A percentile compares a stretch with the other conserved stretches of the same genome.
Conservation (phyloP, 2,329 filamentous ascomycete species). For the Paecilomyces niveus region DNA sequence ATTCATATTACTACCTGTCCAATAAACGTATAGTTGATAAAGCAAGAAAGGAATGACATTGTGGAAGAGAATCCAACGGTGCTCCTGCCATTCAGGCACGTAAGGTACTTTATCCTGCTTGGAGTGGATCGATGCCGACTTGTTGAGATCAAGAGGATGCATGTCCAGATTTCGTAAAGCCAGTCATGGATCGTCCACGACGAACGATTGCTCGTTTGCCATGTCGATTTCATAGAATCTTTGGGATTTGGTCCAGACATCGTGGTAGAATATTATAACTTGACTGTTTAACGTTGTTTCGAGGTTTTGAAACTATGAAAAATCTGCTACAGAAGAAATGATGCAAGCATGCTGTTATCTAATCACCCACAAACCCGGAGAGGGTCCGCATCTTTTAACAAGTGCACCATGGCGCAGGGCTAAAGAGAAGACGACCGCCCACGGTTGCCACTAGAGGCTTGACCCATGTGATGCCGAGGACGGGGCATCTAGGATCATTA, state of each 20-base stretch:
- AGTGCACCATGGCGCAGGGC: no score
- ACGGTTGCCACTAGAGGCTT: no score
- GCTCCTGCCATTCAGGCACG: constrained; percentile 20
- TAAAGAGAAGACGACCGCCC: no score
- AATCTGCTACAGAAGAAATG: no score
- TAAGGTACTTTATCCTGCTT: constrained; percentile 35
- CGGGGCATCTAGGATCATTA: no score
- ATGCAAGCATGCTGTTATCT: no score
- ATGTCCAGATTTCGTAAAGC: constrained; percentile 16
- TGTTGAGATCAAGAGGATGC: constrained; percentile 15
- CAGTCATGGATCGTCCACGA: constrained; percentile 21
- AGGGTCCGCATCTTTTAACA: no score
- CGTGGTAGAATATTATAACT: not conserved
- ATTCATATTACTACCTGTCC: constrained; percentile 20
- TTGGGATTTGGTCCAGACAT: constrained; percentile 10
- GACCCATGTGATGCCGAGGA: no score
- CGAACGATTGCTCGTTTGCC: constrained; percentile 14
- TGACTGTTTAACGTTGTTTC: not conserved
- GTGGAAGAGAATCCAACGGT: constrained; percentile 31
- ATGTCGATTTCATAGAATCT: constrained; percentile 32
- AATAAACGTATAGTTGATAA: constrained; percentile 24
- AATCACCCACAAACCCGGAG: no score
- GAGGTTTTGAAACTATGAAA: no score
- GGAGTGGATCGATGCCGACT: constrained; percentile 23
- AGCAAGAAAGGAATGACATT: constrained; percentile 25